Base-by-base conservation (phyloP, 805 yeast genomes). In the Candida broadrunensis region DNA sequence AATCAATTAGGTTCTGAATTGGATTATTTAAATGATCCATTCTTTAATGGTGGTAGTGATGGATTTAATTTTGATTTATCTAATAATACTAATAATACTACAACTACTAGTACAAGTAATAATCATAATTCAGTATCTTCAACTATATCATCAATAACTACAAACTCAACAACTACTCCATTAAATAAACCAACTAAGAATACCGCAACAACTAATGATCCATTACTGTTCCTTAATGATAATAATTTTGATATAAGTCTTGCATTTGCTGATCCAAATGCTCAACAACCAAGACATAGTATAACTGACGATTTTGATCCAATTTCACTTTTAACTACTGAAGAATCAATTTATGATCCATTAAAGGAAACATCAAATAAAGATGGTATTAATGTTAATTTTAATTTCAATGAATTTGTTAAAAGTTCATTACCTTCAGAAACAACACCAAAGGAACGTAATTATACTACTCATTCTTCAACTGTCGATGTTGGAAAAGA, bases 321-420 rank as follows among this genome's bases (percentile, higher is more conserved):
- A 8, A 51, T 75, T 12, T 59, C 64, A 7, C 52, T 59, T 17
- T 58, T 80, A 41, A 75, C 76, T 3, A 71, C 78, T 2, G 85
- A 80, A 54, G 83, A 78, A 46, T 73, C 81, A 1, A 55, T 70
- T 21, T 77, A 76, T 52, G 85, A 80, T 57, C 80, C 83, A 31
- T 66, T 78, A 32, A 64, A 67, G 3, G 58, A 54, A 29, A 32
- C 17, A 12, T 26, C 17, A 8, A 35, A 41, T 18, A 5, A 9
- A 8, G 12, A 5, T 14, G 39, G 33, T 33, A 54, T 55, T 5
- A 58, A 56, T 44, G 55, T 56, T 32, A 58, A 63, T 33, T 67
- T 67, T 46, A 60, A 65, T 46, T 63, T 67, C 49, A 62, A 64
- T 39, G 72, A 66, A 33, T 68, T 62, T 43, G 60, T 65, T 21